Percentiles rank a stretch among this genome's conserved stretches.
Conservation (phyloP, 2,329 filamentous ascomycete genomes). For the Rugonectria rugulosa region DNA sequence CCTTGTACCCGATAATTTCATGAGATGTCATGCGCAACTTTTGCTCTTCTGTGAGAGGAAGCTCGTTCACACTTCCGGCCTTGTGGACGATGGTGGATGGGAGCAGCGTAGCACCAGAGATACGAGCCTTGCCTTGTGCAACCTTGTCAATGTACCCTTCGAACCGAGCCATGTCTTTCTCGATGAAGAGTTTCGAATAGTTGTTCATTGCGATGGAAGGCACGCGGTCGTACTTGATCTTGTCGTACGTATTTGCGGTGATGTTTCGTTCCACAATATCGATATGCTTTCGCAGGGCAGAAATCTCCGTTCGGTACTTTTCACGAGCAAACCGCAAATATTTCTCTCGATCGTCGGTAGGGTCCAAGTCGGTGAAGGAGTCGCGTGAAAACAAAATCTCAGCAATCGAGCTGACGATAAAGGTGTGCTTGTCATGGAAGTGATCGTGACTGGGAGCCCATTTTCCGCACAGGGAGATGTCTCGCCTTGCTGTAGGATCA, state of each 20-base stretch:
- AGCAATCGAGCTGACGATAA: conserved; percentile 63
- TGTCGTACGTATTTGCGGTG: conserved; percentile 51
- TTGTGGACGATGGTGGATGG: conserved; percentile 57
- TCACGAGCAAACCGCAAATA: conserved; percentile 64
- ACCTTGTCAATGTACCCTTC: conserved; percentile 57
- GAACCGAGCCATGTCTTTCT: conserved; percentile 60
- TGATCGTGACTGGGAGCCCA: conserved; percentile 64
- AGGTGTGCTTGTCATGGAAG: conserved; percentile 66
- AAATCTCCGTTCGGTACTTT: conserved; percentile 58
- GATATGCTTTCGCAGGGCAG: conserved; percentile 60
- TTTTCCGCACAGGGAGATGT: conserved; percentile 65
- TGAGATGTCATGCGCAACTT: background rate
- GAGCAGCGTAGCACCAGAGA: conserved; percentile 63
- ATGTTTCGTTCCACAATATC: conserved; percentile 62
- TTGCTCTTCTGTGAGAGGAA: background rate
- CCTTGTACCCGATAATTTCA: conserved; percentile 40
- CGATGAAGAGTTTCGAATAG: conserved; percentile 57
- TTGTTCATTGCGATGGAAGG: conserved; percentile 65
- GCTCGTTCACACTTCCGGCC: background rate
- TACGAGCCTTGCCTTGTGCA: conserved; percentile 54
- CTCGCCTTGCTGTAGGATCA: conserved; percentile 49
- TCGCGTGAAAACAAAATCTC: conserved; percentile 58
- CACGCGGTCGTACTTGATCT: conserved; percentile 65
- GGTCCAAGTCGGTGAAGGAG: conserved; percentile 38
- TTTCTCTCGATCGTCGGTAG: conserved; percentile 51